Evolutionary conservation across 2,329 filamentous ascomycete species (phyloP), one percentile per base, ranked within the genome.

Genomic region (Aurifilum marmelostoma): DNA sequence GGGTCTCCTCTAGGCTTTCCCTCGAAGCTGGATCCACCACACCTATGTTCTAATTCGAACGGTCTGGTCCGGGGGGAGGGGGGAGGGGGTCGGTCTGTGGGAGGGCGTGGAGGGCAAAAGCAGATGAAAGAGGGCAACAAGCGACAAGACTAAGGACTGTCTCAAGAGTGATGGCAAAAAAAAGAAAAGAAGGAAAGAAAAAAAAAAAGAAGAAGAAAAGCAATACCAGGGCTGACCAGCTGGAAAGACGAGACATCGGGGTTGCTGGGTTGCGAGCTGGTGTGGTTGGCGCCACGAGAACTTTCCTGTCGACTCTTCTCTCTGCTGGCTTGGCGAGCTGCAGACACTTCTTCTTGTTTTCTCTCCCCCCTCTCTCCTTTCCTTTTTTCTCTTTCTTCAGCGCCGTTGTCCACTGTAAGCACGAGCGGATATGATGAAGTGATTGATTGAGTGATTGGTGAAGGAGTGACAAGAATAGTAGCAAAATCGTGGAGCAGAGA

Each of bases 21-120:
- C 60, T 43, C 27, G 34, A 27, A 27, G 39, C 29, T 63, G 60
- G 59, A 70, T 73, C 75, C 71, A 72, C 73, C 71, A 72, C 73
- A 71, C 67, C 71, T 75, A 67, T 66, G 72, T 72, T 75, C 75
- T 77, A 76, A 77, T 75, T 73, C 66, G 63, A 72, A 73, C 72
- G 67, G 70, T 61, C 68, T 69, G 72, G 63, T 68, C 29, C 54
- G 59, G 65, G 68, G 69, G 74, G 74, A 34, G 64, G 67, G 34
- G 67, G 74, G 74, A 73, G 75, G 18, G 43, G 43, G 43, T 21
- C 16, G 43, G 18, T 47, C 18, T 74, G 74, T 69, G 74, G 69
- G 47, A 69, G 56, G 54, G 43, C 37, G 59, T 74, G 69, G 47
- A 69, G 56, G 54, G 43, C 37, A 63, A 7, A 63, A 37, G 65